Evolutionary conservation across 768 basidiomycete species (phyloP), one percentile per base, ranked within the genome.

Genomic region (Pleurotus djamor): DNA sequence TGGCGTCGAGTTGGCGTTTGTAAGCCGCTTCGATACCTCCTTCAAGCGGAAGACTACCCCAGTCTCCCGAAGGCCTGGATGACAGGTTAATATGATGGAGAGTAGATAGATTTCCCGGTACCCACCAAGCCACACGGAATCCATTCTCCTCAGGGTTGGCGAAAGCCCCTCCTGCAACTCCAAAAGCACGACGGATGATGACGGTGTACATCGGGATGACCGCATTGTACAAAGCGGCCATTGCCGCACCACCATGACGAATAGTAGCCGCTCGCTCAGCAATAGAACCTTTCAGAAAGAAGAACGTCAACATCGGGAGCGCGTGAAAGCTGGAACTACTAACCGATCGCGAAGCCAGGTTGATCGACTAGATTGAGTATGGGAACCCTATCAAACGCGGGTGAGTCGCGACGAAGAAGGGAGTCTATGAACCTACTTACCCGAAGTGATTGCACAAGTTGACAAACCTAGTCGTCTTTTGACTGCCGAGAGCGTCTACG

Each of bases 1-100:
- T 65, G 14, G 68, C 60, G 33, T 77, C 73, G 0, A 77, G 65
- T 54, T 74, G 71, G 28, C 76, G 73, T 45, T 77, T 77, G 58
- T 76, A 77, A 0, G 75, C 76, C 9, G 76, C 75, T 67, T 78
- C 74, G 16, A 76, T 72, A 2, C 76, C 75, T 21, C 75, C 76
- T 66, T 76, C 76, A 8, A 78, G 64, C 3, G 76, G 76, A 34
- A 78, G 67, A 58, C 72, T 74, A 38, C 75, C 76, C 76, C 75
- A 77, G 60, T 77, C 76, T 1, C 74, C 75, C 4, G 76, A 78
- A 33, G 75, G 75, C 76, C 74, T 77, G 48, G 45, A 28, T 16
- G 6, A 17, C 17, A 21, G 14, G 14, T 13, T 7, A 55, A 52
- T 44, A 33, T 28, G 21, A 28, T 28, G 21, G 3, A 28, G 21